Conservation (phyloP, 1,284 basidiomycete species). For the Salmacisia buchloeana region DNA sequence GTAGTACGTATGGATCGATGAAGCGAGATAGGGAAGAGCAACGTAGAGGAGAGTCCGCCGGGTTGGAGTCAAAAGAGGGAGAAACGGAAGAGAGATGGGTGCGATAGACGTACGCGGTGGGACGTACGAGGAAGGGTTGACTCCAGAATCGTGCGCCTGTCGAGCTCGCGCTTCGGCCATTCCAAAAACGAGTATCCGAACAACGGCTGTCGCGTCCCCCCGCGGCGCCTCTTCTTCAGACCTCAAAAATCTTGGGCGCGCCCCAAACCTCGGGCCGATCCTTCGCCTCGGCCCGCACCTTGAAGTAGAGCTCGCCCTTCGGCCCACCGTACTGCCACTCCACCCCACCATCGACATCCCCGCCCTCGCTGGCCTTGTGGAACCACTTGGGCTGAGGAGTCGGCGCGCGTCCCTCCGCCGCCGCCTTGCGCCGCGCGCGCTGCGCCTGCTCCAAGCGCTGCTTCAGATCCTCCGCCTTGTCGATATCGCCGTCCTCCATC, state of each 20-base stretch:
- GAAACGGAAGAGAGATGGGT: too few relatives aligned
- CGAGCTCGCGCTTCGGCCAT: too few relatives aligned
- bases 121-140: too few relatives aligned
- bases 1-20: too few relatives aligned
- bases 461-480: constrained; percentile 73
- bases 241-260: constrained; percentile 23
- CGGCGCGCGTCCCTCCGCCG: background rate
- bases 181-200: too few relatives aligned
- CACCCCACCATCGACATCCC: too few relatives aligned
- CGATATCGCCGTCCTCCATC: constrained; percentile 72
- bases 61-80: too few relatives aligned
- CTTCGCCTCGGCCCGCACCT: constrained; percentile 8
- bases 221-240: constrained; percentile 13
- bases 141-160: too few relatives aligned
- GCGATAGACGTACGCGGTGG: too few relatives aligned
- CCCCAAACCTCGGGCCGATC: constrained; percentile 14
- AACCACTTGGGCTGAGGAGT: constrained; percentile 38
- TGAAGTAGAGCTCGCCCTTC: constrained; percentile 26
- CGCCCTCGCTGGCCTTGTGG: constrained; percentile 29
- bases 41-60: too few relatives aligned
- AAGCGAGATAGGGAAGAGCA: too few relatives aligned
- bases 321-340: constrained; percentile 40
- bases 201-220: too few relatives aligned
- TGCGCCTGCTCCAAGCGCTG: constrained; percentile 63
- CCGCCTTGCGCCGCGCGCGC: constrained; percentile 48